These are phyloP conservation scores for Russula ochroleuca DNA, from an alignment of 768 basidiomycete genomes.

Conservation along the genomic window DNA sequence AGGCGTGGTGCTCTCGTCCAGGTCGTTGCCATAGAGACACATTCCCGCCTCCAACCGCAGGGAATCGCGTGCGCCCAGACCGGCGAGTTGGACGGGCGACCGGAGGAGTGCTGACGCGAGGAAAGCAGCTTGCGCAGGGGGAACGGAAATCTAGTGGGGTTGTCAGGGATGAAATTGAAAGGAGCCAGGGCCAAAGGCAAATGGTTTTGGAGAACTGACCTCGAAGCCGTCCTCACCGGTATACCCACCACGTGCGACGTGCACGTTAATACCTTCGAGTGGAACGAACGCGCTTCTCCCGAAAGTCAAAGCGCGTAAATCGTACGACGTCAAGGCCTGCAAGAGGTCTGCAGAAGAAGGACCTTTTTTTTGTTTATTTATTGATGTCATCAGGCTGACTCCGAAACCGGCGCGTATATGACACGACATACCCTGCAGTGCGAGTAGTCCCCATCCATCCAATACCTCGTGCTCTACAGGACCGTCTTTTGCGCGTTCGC, in stretches of 20 bases:
- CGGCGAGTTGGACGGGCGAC: conserved; percentile 73
- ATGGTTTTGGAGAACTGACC: conserved; percentile 40
- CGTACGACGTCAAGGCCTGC: conserved; percentile 69
- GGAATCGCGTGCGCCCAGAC: conserved; percentile 89
- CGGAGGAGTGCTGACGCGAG: conserved; percentile 61
- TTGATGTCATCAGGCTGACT: neutral
- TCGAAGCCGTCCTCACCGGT: conserved; percentile 99
- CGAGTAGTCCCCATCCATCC: conserved; percentile 82
- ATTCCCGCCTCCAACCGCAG: conserved; percentile 95
- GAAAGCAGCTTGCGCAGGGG: conserved; percentile 67
- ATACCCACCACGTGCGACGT: conserved; percentile 93
- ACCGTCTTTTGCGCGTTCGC: conserved; percentile 45
- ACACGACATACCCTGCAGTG: conserved; percentile 70
- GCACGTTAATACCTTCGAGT: conserved; percentile 72
- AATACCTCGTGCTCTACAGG: conserved; percentile 78
- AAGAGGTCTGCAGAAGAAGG: conserved; percentile 79
- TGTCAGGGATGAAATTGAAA: neutral
- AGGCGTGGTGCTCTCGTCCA: conserved; percentile 81
- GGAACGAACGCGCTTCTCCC: conserved; percentile 79
- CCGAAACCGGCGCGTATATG: neutral
- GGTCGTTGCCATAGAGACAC: conserved; percentile 93
- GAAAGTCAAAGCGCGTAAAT: conserved; percentile 73
- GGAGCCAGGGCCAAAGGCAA: neutral
- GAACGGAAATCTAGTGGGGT: conserved; percentile 72
- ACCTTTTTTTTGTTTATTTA: conserved; percentile 41